Evolutionary conservation across 2,329 filamentous ascomycete genomes (phyloP), one percentile per base, ranked within the genome.

Genomic region (Cryphonectria nitschkei): DNA sequence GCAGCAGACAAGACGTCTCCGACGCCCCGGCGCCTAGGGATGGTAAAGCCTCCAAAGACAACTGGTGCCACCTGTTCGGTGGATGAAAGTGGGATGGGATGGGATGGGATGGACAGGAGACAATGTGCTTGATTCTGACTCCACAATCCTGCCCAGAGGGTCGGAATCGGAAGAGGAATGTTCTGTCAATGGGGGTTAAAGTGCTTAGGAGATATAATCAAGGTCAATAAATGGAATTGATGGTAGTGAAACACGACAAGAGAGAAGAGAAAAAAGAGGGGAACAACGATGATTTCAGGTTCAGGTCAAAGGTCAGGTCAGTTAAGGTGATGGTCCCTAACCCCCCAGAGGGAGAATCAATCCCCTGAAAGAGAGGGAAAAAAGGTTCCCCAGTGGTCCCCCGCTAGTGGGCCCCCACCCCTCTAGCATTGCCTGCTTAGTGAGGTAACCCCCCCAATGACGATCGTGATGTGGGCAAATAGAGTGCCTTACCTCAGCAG

Each of bases 71-170:
- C 29, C 54, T 7, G 13, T 29, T 65, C 39, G 39, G 62, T 65
- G 62, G 41, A 29, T 65, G 62, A 32, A 32, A 32, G 54, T 19
- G 54, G 54, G 52, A 56, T 56, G 39, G 43, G 52, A 56, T 56
- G 39, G 43, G 46, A n/a, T n/a, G 19, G 14, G 39, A 41, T 13
- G 11, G 13, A 19, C 0, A 7, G 46, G 46, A 50, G 22, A n/a
- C 13, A 52, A 6, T 50, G 50, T 58, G 37, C 29, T 68, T 68
- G 34, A 39, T 29, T 26, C 26, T 39, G 50, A 39, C 64, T 56
- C 64, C 56, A 32, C 66, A 61, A 68, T 64, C 61, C 61, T 64
- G 61, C 63, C 63, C 63, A 65, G 63, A 52, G n/a, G 7, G 63
- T 65, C 63, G 63, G 63, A 65, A 41, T 2, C 29, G 29, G 29